These are phyloP conservation scores for Apiospora kogelbergensis DNA, from an alignment of 2,329 filamentous ascomycete genomes.

Conservation along the genomic window DNA sequence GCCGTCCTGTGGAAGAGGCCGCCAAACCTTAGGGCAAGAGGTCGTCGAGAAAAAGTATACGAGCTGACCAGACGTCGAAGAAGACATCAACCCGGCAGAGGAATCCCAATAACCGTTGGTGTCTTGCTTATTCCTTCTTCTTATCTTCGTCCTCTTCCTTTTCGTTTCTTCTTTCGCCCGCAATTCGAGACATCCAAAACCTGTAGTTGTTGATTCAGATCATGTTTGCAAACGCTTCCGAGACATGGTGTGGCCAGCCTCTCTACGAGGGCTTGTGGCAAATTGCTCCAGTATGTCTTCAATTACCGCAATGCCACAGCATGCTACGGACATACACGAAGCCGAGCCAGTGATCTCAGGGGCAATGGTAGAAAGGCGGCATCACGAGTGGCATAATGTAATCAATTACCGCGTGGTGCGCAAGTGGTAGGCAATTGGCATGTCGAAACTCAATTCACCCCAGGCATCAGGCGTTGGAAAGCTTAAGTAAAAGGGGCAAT, in stretches of 20 bases:
- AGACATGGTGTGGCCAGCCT: neutral
- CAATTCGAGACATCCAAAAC: too few relatives aligned
- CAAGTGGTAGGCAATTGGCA: neutral
- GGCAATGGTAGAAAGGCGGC: neutral
- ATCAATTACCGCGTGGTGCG: neutral
- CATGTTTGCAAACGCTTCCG: neutral
- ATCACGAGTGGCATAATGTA: neutral
- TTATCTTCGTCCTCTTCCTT: neutral
- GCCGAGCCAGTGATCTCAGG: neutral
- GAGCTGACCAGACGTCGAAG: too few relatives aligned
- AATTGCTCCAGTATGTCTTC: too few relatives aligned
- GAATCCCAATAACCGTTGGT: neutral
- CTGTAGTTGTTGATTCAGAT: neutral
- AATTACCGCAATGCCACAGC: neutral
- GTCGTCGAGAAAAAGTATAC: too few relatives aligned
- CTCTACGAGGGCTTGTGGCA: neutral
- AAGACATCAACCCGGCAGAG: too few relatives aligned
- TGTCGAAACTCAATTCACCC: neutral
- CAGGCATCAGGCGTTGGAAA: neutral
- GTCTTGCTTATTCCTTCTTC: neutral
- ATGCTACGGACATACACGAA: neutral
- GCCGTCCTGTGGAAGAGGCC: too few relatives aligned
- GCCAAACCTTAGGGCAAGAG: too few relatives aligned
- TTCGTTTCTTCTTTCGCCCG: neutral
- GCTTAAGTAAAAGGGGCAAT: neutral